These are phyloP conservation scores for Coemansia sp. DNA, from an alignment of 192 early-diverging fungal genomes.

Conservation along the genomic window DNA sequence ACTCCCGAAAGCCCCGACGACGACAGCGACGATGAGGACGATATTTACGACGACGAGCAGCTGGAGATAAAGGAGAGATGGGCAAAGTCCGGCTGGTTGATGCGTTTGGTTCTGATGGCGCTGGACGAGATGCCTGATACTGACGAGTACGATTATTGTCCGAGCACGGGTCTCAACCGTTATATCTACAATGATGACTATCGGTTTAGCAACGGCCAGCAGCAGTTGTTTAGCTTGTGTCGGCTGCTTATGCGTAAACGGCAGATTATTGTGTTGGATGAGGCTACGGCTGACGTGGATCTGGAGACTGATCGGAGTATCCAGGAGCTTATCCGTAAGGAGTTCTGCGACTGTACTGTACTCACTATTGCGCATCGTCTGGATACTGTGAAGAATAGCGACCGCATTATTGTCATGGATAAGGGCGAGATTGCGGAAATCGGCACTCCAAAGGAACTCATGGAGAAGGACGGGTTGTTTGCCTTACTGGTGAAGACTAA, in stretches of 20 bases:
- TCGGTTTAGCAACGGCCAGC: constrained; percentile 57
- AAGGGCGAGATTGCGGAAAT: constrained; percentile 67
- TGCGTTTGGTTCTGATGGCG: constrained; percentile 7
- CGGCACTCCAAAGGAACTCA: constrained; percentile 61
- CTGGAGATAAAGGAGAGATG: constrained; percentile 1
- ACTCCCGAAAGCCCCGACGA: constrained; percentile 6
- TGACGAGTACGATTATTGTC: not conserved
- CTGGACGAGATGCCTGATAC: constrained; percentile 13
- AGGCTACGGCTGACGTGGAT: constrained; percentile 71
- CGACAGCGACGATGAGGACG: constrained; percentile 31
- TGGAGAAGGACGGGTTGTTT: constrained; percentile 52
- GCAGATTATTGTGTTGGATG: constrained; percentile 65
- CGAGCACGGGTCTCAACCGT: constrained; percentile 3
- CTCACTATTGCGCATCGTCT: constrained; percentile 76
- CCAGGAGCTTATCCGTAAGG: constrained; percentile 47
- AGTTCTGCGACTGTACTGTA: constrained; percentile 57
- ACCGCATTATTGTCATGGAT: constrained; percentile 75
- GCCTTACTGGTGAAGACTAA: constrained; percentile 26
- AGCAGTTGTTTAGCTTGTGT: constrained; percentile 68
- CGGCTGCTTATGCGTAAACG: constrained; percentile 61
- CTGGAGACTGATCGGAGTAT: constrained; percentile 27
- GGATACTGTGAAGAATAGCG: constrained; percentile 68
- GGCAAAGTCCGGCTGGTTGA: constrained; percentile 3
- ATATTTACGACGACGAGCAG: constrained; percentile 59
- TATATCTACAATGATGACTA: constrained; percentile 13